Conservation (phyloP, 768 basidiomycete species). For the Phlegmacium glaucopus region DNA sequence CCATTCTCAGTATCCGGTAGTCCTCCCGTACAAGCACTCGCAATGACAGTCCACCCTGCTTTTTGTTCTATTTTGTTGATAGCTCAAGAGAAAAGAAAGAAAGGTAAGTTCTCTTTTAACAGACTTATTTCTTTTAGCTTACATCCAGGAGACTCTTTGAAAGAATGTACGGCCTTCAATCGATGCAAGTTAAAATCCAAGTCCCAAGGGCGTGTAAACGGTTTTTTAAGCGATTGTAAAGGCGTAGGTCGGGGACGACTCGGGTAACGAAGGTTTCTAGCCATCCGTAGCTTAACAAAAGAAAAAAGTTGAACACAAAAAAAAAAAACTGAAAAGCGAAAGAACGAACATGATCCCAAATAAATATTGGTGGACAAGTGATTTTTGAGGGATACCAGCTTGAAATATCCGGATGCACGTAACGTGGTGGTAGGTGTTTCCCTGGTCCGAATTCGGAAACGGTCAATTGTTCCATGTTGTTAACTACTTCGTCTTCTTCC, state of each 20-base stretch:
- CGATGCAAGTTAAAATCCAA: conserved; percentile 14
- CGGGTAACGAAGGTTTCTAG: conserved; percentile 9
- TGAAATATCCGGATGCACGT: neutral
- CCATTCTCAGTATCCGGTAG: conserved; percentile 29
- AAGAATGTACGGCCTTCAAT: conserved; percentile 23
- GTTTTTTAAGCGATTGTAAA: neutral
- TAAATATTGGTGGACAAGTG: neutral
- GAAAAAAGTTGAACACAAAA: neutral
- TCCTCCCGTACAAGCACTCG: conserved; percentile 46
- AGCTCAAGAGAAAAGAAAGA: conserved; percentile 21
- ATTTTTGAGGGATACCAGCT: neutral
- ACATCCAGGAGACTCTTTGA: conserved; percentile 46
- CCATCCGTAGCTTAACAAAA: conserved; percentile 2
- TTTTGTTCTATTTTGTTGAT: conserved; percentile 52
- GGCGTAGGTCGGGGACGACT: conserved; percentile 2
- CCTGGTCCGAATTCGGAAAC: neutral
- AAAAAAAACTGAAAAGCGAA: neutral
- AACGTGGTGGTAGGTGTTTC: neutral
- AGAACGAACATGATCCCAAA: neutral
- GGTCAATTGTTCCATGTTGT: neutral
- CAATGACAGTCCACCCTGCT: conserved; percentile 37
- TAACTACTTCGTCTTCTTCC: neutral
- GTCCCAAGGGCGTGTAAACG: conserved; percentile 11
- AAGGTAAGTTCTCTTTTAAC: neutral
- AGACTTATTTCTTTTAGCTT: conserved; percentile 13